Percentiles rank a stretch among this genome's conserved stretches.
Evolutionary conservation across 2,329 filamentous ascomycete species (phyloP).

Genomic region (Emydomyces testavorans): DNA sequence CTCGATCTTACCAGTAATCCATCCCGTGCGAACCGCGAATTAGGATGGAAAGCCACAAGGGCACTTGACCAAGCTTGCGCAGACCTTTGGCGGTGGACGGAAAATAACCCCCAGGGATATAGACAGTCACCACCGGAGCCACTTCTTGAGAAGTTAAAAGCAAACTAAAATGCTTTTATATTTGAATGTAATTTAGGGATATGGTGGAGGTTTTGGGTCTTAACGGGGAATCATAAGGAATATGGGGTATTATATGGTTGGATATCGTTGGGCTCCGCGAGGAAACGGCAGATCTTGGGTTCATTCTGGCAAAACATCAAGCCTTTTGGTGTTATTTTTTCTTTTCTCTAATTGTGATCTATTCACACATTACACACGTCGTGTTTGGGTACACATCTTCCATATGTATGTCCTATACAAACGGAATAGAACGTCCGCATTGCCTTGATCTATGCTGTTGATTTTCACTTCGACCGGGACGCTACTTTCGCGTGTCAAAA

Average conservation of each 20-base stretch:
- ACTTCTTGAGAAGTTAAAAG: conserved; percentile 47
- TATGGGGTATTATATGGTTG: too few species aligned
- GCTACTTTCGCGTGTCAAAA: too few species aligned
- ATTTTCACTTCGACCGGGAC: background rate
- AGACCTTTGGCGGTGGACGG: conserved; percentile 93
- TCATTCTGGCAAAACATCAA: too few species aligned
- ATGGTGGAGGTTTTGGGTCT: background rate
- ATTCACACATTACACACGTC: background rate
- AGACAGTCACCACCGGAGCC: conserved; percentile 77
- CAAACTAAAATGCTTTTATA: background rate
- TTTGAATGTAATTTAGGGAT: background rate
- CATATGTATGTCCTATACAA: background rate
- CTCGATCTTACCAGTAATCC: conserved; percentile 91
- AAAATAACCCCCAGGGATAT: conserved; percentile 94
- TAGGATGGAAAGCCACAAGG: conserved; percentile 82
- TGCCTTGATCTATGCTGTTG: background rate
- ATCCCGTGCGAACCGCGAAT: conserved; percentile 71
- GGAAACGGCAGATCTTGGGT: too few species aligned
- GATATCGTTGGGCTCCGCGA: too few species aligned
- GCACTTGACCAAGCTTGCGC: conserved; percentile 87
- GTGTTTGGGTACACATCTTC: too few species aligned
- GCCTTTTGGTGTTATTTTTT: too few species aligned
- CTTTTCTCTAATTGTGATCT: conserved; percentile 1
- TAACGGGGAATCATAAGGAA: background rate
- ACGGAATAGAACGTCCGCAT: background rate